Evolutionary conservation across 495 filamentous ascomycete genomes (phyloP).

Genomic region (Chaetomidium leptoderma): DNA sequence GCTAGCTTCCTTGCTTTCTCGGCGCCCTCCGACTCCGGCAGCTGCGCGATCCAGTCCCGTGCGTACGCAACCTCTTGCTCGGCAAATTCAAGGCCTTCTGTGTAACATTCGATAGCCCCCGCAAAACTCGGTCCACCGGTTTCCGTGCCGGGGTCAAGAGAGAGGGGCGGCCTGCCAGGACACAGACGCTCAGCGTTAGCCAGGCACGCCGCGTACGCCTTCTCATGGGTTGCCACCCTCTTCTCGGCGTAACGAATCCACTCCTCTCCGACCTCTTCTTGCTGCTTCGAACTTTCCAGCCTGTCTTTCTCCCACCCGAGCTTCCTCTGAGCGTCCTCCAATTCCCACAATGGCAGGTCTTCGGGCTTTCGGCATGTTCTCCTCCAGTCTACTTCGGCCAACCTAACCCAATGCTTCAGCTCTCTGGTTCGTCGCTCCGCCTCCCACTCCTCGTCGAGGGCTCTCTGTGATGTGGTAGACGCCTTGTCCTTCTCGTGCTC

Average conservation of each 20-base stretch:
- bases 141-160: not conserved
- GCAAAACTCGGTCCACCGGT: too few species aligned
- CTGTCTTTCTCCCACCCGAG: too few species aligned
- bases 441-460: conserved; percentile 1
- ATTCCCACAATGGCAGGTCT: not conserved
- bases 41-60: not conserved
- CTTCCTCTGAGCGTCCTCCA: not conserved
- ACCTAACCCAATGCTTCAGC: too few species aligned
- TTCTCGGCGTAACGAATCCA: not conserved
- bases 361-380: not conserved
- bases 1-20: not conserved
- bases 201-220: not conserved
- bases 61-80: not conserved
- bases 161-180: not conserved
- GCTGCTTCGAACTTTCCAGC: not conserved
- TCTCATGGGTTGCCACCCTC: not conserved
- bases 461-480: not conserved
- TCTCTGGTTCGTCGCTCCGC: not conserved
- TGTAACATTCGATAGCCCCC: too few species aligned
- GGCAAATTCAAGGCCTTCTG: not conserved
- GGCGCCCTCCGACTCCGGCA: not conserved
- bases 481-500: not conserved
- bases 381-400: too few species aligned
- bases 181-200: conserved; percentile 1
- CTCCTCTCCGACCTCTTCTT: too few species aligned